A percentile compares a stretch with the other conserved stretches of the same genome.
Evolutionary conservation across 2,329 filamentous ascomycete genomes (phyloP).

Genomic region (Aureobasidium sp.): DNA sequence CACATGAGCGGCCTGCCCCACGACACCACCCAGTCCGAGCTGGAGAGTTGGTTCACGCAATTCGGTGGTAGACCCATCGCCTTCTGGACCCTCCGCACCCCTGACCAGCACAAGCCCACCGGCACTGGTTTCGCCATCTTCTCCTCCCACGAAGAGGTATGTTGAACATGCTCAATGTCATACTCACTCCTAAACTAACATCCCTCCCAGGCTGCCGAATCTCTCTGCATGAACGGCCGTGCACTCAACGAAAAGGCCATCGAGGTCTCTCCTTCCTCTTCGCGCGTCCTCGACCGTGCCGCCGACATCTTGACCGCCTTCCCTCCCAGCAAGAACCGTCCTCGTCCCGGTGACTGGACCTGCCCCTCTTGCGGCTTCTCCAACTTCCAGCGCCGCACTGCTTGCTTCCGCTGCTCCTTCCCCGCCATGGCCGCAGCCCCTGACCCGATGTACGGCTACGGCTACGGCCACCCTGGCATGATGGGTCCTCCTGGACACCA

Average conservation of each 20-base stretch:
- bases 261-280: constrained; percentile 96
- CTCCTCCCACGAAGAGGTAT: constrained; percentile 96
- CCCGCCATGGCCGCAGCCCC: constrained; percentile 78
- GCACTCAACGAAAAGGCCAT: constrained; percentile 98
- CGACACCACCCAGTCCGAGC: constrained; percentile 95
- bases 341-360: constrained; percentile 95
- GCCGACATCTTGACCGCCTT: constrained; percentile 95
- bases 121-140: constrained; percentile 97
- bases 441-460: constrained; percentile 56
- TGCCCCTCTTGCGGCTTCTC: constrained; percentile 98
- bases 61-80: constrained; percentile 96
- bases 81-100: constrained; percentile 96
- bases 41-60: constrained; percentile 99
- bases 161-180: constrained; percentile 25
- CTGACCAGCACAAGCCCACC: constrained; percentile 99
- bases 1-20: constrained; percentile 97
- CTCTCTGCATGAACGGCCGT: constrained; percentile 97
- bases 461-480: constrained; percentile 61
- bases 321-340: constrained; percentile 96
- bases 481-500: constrained; percentile 49
- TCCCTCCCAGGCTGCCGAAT: constrained; percentile 71
- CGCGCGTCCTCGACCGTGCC: constrained; percentile 87
- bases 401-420: constrained; percentile 98
- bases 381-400: constrained; percentile 97
- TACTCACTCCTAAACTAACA: constrained; percentile 8